A percentile compares a stretch with the other conserved stretches of the same genome.
These are phyloP conservation scores for Cyanidiococcus yangmingshanensis DNA, from an alignment of 23 red algal species.

Conservation along the genomic window DNA sequence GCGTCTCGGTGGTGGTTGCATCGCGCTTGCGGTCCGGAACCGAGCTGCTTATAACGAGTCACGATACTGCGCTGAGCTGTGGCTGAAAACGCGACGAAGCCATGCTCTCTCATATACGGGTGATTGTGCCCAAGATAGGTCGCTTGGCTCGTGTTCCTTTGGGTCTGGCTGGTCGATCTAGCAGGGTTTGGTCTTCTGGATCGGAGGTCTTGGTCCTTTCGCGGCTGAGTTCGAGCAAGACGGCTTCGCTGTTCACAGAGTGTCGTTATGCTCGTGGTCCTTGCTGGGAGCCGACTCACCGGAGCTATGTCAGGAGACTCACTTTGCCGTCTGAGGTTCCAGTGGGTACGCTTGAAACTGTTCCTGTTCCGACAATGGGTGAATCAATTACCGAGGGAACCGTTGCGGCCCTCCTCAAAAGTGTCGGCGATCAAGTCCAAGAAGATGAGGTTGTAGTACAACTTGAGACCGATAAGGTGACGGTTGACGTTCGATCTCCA, in stretches of 20 bases:
- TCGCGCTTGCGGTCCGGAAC: too few relatives aligned
- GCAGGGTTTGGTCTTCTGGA: not conserved
- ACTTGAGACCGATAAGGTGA: conserved; percentile 96
- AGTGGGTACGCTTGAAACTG: not conserved
- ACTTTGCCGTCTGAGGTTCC: not conserved
- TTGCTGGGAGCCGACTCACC: not conserved
- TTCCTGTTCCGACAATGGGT: conserved; percentile 79
- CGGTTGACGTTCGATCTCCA: conserved; percentile 87
- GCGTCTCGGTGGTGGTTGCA: too few relatives aligned
- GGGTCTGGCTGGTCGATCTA: not conserved
- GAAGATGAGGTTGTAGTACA: conserved; percentile 82
- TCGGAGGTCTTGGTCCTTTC: not conserved
- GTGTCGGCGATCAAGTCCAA: conserved; percentile 51
- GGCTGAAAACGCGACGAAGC: too few relatives aligned
- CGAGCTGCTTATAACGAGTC: too few relatives aligned
- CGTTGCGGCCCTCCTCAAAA: conserved; percentile 51
- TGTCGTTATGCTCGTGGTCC: not conserved
- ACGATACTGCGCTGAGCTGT: too few relatives aligned
- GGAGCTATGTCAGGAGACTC: not conserved
- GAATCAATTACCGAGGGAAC: conserved; percentile 95
- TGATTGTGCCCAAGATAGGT: too few relatives aligned
- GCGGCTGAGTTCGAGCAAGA: not conserved
- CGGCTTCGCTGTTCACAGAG: not conserved
- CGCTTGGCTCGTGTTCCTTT: not conserved
- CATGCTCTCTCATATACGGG: too few relatives aligned